Conservation (phyloP, 129 eudicot genomes). For the Pseudognaphalium luteoalbum region DNA sequence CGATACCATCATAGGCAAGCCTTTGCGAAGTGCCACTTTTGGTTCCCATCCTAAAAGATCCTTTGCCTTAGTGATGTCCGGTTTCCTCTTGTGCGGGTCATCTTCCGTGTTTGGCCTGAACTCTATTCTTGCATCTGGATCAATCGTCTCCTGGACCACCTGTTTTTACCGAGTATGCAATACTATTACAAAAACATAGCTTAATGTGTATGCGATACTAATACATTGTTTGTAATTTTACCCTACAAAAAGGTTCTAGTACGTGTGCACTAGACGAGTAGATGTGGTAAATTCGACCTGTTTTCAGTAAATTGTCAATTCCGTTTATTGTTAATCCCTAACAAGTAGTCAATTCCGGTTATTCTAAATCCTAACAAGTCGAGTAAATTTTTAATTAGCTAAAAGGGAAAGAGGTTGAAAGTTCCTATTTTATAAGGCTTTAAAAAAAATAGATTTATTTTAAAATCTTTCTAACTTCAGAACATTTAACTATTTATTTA, state of each 20-base stretch:
- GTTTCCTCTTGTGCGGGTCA: constrained; percentile 97
- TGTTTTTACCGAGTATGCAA: constrained; percentile 20
- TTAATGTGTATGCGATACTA: background rate
- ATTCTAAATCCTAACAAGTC: too few species aligned
- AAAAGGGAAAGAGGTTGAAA: too few species aligned
- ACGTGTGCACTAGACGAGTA: too few species aligned
- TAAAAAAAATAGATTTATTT: too few species aligned
- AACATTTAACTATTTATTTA: background rate
- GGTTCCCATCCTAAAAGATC: constrained; percentile 96
- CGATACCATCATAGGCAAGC: constrained; percentile 76
- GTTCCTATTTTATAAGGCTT: too few species aligned
- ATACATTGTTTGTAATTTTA: background rate
- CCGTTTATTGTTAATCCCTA: too few species aligned
- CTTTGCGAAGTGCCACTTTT: constrained; percentile 72
- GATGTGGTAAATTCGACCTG: too few species aligned
- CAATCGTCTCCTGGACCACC: constrained; percentile 97
- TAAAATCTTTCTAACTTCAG: background rate
- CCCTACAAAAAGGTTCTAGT: background rate
- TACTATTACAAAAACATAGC: background rate
- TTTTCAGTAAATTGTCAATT: too few species aligned
- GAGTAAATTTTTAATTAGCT: too few species aligned
- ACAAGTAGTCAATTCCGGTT: too few species aligned
- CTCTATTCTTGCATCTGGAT: constrained; percentile 78
- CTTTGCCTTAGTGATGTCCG: constrained; percentile 85
- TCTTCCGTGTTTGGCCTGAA: constrained; percentile 94